These are phyloP conservation scores for Pichia inconspicua DNA, from an alignment of 1,139 yeast genomes.

Conservation along the genomic window DNA sequence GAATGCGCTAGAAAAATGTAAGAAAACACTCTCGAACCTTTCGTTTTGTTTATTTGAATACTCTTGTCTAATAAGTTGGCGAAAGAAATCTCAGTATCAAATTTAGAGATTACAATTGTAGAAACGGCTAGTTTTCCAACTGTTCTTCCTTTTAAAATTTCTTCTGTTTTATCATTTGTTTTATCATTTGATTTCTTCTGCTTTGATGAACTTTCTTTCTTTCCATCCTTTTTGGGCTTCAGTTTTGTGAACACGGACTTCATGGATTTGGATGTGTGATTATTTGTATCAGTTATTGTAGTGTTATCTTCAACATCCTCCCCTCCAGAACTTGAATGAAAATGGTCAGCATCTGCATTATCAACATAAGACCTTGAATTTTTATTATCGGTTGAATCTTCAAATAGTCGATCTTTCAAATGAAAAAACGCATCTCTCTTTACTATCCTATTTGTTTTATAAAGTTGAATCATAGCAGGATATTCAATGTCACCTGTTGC, in stretches of 20 bases:
- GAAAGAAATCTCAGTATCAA: conserved; percentile 36
- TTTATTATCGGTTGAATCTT: not conserved
- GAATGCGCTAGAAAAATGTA: conserved; percentile 44
- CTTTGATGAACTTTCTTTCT: not conserved
- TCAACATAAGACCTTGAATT: not conserved
- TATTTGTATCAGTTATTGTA: too few relatives aligned
- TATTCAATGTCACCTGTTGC: conserved; percentile 40
- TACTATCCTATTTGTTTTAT: conserved; percentile 39
- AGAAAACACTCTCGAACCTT: conserved; percentile 24
- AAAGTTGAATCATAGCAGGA: conserved; percentile 58
- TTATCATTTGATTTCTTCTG: not conserved
- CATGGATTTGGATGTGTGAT: not conserved
- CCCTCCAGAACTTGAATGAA: too few relatives aligned
- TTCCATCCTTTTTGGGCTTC: too few relatives aligned
- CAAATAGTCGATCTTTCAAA: not conserved
- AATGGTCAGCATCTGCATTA: too few relatives aligned
- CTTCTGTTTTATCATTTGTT: not conserved
- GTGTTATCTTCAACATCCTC: too few relatives aligned
- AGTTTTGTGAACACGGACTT: not conserved
- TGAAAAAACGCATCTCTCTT: conserved; percentile 13
- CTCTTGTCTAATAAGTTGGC: conserved; percentile 68
- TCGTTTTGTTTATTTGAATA: conserved; percentile 37
- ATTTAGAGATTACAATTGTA: conserved; percentile 17
- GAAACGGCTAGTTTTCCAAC: not conserved
- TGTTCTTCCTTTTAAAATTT: not conserved